Evolutionary conservation across 2,329 filamentous ascomycete genomes (phyloP), one percentile per base, ranked within the genome.

Genomic region (Aspergillus uvarum): DNA sequence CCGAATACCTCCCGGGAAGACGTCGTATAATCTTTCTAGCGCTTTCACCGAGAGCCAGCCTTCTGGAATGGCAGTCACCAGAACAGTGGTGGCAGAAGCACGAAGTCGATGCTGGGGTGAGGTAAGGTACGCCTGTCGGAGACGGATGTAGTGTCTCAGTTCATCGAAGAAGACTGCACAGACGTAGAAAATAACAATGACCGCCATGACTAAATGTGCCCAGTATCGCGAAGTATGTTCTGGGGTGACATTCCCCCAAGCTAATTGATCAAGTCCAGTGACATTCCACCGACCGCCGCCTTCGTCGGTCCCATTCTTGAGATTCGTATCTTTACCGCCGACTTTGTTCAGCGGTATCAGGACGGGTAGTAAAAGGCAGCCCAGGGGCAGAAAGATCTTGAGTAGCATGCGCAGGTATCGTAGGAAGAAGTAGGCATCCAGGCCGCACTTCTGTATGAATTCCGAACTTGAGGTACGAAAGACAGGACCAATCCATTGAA

Each of bases 361-460:
- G 24, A 97, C 89, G 0, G 95, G 95, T 56, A 97, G 81, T 29
- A 96, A 88, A 54, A 97, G 71, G 26, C 86, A 67, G 12, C 90
- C 87, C 59, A 96, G 87, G 1, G 95, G 92, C 44, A 96, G 79
- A 73, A 99, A 98, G 63, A 99, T 96, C 72, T 96, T 88, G 48
- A 98, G 84, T 5, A 98, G 85, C 70, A 91, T 89, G 62, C 89
- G 87, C 26, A 93, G 84, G 71, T 96, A 99, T 63, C 96, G 90
- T 1, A 99, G 83, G 75, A 99, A 99, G 80, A 98, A 96, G 78
- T 96, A 99, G 70, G 94, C 92, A 73, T 99, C 95, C 10, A 99
- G 85, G 19, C 95, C 95, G 67, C 94, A 97, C 76, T 97, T 96
- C 56, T 94, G 89, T 69, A 99, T 96, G 67, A 99, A 87, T 67